Conservation (phyloP, 106 monocot genomes). For the Acorus calamus region DNA sequence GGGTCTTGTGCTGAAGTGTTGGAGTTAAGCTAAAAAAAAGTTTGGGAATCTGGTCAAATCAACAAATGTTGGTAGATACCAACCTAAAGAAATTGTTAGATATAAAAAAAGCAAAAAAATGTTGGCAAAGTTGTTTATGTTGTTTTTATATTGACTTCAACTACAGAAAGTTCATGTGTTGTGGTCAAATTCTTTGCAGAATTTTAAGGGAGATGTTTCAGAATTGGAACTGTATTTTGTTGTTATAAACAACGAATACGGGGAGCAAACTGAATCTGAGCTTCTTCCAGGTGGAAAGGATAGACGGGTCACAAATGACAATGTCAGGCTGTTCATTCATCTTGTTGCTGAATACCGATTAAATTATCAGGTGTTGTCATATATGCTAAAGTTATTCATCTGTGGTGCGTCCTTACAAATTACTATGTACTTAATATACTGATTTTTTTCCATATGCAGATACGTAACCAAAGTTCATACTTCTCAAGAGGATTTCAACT, state of each 20-base stretch:
- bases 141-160: not conserved
- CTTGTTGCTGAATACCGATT: constrained; percentile 88
- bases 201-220: constrained; percentile 77
- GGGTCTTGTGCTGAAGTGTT: too few species aligned
- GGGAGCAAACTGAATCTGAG: constrained; percentile 86
- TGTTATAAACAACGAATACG: constrained; percentile 91
- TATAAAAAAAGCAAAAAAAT: too few species aligned
- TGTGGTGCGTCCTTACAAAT: not conserved
- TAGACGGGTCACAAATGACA: constrained; percentile 81
- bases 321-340: constrained; percentile 94
- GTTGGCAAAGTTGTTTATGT: too few species aligned
- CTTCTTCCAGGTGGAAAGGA: constrained; percentile 73
- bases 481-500: constrained; percentile 94
- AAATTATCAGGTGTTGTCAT: constrained; percentile 69
- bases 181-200: constrained; percentile 33
- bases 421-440: not conserved
- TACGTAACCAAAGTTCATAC: constrained; percentile 72
- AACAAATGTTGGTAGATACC: too few species aligned
- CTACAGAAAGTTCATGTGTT: not conserved
- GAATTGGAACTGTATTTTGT: constrained; percentile 95
- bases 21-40: too few species aligned
- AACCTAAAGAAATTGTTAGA: too few species aligned
- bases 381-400: not conserved
- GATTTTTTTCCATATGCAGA: constrained; percentile 24
- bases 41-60: too few species aligned